A percentile compares a stretch with the other conserved stretches of the same genome.
phyloP scores from a whole-genome alignment of 1,139 yeast genomes.

The Geotrichum carabidarum region DNA sequence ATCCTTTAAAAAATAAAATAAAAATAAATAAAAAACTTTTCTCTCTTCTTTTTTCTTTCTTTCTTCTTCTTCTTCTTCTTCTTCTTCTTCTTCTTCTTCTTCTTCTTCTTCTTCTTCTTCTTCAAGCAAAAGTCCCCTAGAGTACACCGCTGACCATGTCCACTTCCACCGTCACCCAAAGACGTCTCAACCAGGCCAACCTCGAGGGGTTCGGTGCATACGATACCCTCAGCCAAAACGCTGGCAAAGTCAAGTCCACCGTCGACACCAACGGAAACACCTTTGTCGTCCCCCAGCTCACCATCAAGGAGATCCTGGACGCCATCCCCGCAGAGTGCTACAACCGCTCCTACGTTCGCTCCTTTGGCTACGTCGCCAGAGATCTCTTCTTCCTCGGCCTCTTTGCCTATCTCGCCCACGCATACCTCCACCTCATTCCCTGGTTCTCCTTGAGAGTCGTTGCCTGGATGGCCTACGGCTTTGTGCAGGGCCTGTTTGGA shows the following conservation, averaged over 20 bases:
- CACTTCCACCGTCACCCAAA: slow-evolving; percentile 30
- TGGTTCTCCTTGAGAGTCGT: slow-evolving; percentile 44
- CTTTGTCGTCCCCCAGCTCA: slow-evolving; percentile 66
- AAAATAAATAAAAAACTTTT: not conserved
- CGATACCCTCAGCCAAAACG: slow-evolving; percentile 18
- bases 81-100: not conserved
- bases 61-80: not conserved
- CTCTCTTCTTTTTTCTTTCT: not conserved
- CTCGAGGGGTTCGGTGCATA: slow-evolving; percentile 18
- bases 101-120: not conserved
- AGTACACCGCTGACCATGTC: slow-evolving; percentile 13
- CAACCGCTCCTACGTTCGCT: slow-evolving; percentile 54
- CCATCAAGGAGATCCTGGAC: slow-evolving; percentile 65
- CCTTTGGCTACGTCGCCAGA: slow-evolving; percentile 59
- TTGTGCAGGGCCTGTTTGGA: slow-evolving; percentile 60
- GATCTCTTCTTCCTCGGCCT: slow-evolving; percentile 52
- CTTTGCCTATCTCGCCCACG: slow-evolving; percentile 52
- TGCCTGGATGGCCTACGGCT: slow-evolving; percentile 56
- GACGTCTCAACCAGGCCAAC: slow-evolving; percentile 26
- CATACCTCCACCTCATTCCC: slow-evolving; percentile 51
- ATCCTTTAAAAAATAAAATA: not conserved
- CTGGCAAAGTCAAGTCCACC: slow-evolving; percentile 23
- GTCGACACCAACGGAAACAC: slow-evolving; percentile 58
- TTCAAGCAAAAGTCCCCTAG: slow-evolving; percentile 14
- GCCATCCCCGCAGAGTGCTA: slow-evolving; percentile 75